phyloP scores from a whole-genome alignment of 2,329 filamentous ascomycete species.

The Huntiella savannae region DNA sequence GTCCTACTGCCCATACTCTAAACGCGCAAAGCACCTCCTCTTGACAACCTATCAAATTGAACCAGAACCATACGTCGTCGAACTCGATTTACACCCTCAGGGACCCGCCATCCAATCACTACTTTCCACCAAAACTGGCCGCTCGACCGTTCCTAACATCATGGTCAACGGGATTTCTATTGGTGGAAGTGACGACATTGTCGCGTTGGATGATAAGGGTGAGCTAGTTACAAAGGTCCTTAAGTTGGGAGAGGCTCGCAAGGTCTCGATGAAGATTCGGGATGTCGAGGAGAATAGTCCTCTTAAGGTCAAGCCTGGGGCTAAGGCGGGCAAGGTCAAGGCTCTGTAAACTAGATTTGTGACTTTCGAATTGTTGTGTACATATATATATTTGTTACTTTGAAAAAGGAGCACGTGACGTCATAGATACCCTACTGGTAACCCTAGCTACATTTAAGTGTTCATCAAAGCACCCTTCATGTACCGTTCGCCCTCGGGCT shows the following conservation, averaged over 20 bases:
- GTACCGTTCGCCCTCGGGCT: conserved; percentile 30
- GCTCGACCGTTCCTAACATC: conserved; percentile 79
- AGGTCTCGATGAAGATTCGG: conserved; percentile 10
- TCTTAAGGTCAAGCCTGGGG: neutral
- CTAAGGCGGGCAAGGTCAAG: conserved; percentile 5
- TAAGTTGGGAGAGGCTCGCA: conserved; percentile 41
- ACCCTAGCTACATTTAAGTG: conserved; percentile 16
- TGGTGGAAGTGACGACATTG: conserved; percentile 75
- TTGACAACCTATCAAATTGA: conserved; percentile 69
- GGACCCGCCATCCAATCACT: conserved; percentile 54
- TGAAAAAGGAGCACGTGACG: no score
- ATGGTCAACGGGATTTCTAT: conserved; percentile 76
- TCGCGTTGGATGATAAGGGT: conserved; percentile 46
- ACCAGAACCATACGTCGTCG: conserved; percentile 70
- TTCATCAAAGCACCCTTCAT: conserved; percentile 19
- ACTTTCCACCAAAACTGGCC: conserved; percentile 54
- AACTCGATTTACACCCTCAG: conserved; percentile 66
- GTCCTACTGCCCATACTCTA: conserved; percentile 74
- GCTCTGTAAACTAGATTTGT: neutral
- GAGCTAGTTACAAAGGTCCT: conserved; percentile 53
- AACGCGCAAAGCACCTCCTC: conserved; percentile 67
- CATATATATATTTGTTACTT: neutral
- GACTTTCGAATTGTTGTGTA: neutral
- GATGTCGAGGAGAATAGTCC: neutral
- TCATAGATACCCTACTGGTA: no score